Base-by-base conservation (phyloP, 1,139 yeast genomes). In the Arxiozyma bovina region DNA sequence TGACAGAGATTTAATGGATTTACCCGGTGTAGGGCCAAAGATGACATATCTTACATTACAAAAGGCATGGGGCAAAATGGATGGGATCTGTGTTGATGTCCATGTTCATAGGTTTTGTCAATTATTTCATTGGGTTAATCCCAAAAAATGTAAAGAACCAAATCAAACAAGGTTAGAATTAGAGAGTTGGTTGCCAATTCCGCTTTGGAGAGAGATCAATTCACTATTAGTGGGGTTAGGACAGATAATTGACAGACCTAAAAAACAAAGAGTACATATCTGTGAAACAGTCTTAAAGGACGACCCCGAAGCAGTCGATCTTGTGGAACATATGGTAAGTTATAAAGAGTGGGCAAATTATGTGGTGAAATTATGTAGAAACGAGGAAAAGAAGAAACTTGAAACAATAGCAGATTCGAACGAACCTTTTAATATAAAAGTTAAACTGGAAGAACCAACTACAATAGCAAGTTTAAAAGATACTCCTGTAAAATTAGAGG, bases 11-110 rank as follows among this genome's bases (percentile, higher is more conserved):
- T 75, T 90, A 55, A 76, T 80, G 3, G 70, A 77, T 0, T 71
- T 91, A 42, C 97, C 97, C 0, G 99, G 99, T 0, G 96, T 91
- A 1, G 99, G 99, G 0, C 96, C 96, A 12, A 91, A 91, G 67
- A 91, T 91, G 98, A 96, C 96, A 0, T 86, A 80, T 67, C 71
- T 91, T 42, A 76, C 91, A 3, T 73, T 89, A 59, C 96, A 89
- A 63, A 78, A 82, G 46, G 96, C 94, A 0, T 90, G 96, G 96
- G 73, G 74, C 18, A 73, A 77, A 43, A 73, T 83, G 53, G 83
- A 77, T 52, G 98, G 98, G 0, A 88, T 91, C 30, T 97, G 98
- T 17, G 97, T 91, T 8, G 99, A 91, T 68, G 95, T 90, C 2
- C 99, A 91, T 69, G 81, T 91, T 51, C 94, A 88, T 64, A 73